Evolutionary conservation across 805 yeast species (phyloP).

Genomic region (Sugiyamaella qingdaonensis): DNA sequence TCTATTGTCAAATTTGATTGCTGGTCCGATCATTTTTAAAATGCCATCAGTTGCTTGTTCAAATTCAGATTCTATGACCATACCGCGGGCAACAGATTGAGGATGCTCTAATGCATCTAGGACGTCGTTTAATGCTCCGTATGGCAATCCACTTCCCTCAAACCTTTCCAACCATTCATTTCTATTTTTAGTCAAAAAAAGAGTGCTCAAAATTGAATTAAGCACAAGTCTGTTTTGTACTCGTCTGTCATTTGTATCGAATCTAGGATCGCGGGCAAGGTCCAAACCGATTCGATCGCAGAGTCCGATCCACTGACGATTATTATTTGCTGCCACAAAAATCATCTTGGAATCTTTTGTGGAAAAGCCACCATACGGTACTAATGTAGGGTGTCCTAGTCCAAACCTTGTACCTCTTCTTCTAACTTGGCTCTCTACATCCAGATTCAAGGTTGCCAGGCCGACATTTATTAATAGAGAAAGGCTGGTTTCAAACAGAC

Average conservation of each 20-base stretch:
- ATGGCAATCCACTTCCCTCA: conserved; percentile 33
- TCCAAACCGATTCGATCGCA: conserved; percentile 32
- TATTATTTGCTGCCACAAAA: conserved; percentile 40
- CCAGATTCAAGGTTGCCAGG: conserved; percentile 32
- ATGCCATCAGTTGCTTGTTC: conserved; percentile 33
- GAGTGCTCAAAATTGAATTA: conserved; percentile 27
- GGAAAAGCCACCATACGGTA: conserved; percentile 38
- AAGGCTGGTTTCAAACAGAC: conserved; percentile 36
- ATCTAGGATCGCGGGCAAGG: conserved; percentile 31
- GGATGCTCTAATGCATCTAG: conserved; percentile 35
- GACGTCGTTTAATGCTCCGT: conserved; percentile 38
- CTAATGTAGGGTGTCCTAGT: conserved; percentile 34
- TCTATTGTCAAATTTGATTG: conserved; percentile 35
- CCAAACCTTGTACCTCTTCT: conserved; percentile 9
- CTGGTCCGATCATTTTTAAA: conserved; percentile 33
- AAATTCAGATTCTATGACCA: conserved; percentile 29
- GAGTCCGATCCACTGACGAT: conserved; percentile 31
- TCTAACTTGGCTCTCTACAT: background rate
- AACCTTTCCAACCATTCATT: conserved; percentile 34
- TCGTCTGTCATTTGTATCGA: conserved; percentile 33
- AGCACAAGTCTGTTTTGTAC: conserved; percentile 31
- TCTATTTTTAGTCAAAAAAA: conserved; percentile 28
- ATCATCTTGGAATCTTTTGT: conserved; percentile 33
- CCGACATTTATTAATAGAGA: conserved; percentile 40
- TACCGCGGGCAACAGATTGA: conserved; percentile 34